Evolutionary conservation across 768 basidiomycete genomes (phyloP).

Genomic region (Serendipita vermifera): DNA sequence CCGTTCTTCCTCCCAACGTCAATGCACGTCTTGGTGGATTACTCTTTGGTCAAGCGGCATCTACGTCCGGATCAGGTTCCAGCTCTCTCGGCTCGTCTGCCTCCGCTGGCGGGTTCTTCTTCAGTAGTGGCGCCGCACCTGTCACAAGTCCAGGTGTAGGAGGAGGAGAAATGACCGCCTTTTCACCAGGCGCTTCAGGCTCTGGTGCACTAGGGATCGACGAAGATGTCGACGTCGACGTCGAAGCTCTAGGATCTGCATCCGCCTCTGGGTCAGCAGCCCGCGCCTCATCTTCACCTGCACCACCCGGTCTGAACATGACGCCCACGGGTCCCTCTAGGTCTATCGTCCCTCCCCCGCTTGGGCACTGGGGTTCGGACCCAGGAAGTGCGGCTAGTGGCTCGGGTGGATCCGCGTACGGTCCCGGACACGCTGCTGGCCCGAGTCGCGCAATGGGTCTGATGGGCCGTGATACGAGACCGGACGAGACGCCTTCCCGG

Average conservation of each 20-base stretch:
- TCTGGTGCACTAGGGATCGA: background rate
- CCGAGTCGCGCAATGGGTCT: background rate
- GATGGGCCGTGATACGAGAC: background rate
- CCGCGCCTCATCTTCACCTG: background rate
- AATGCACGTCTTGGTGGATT: background rate
- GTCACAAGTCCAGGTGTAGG: background rate
- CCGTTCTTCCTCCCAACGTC: no score
- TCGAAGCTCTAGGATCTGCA: background rate
- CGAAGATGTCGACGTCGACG: background rate
- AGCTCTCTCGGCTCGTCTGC: background rate
- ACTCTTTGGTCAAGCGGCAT: background rate
- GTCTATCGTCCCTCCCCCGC: background rate
- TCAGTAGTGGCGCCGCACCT: background rate
- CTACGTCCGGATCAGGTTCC: background rate
- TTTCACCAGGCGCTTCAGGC: no score
- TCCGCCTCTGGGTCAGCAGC: background rate
- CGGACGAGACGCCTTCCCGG: background rate
- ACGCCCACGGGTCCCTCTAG: background rate
- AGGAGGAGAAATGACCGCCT: background rate
- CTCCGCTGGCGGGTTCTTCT: background rate
- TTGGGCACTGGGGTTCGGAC: background rate
- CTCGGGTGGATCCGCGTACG: background rate
- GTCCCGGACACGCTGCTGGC: background rate
- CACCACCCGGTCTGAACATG: background rate
- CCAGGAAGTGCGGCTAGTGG: background rate